Evolutionary conservation across 2,329 filamentous ascomycete species (phyloP).

Genomic region (Colletotrichum echinochloae): DNA sequence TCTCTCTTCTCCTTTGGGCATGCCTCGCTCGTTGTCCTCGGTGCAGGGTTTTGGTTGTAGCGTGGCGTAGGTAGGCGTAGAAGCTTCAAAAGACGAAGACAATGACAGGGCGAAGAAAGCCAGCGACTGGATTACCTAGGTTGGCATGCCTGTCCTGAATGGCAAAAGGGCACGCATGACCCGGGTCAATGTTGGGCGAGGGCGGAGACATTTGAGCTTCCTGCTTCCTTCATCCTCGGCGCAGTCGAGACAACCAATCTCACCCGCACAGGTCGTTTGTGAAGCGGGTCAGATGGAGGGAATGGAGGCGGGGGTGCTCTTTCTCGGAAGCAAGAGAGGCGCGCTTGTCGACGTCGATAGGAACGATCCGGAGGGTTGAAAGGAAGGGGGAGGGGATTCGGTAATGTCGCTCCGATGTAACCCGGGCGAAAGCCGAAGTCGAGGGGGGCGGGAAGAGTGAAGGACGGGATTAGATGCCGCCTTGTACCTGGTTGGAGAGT

Average conservation of each 20-base stretch:
- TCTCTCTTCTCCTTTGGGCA: neutral
- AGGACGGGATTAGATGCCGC: neutral
- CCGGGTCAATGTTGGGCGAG: neutral
- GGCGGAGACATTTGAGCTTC: neutral
- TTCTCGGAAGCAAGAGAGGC: neutral
- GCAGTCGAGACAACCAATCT: neutral
- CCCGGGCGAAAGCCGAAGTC: constrained; percentile 25
- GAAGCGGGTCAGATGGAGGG: constrained; percentile 10
- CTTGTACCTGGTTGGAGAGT: neutral
- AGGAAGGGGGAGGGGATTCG: constrained; percentile 4
- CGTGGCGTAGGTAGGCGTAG: no score
- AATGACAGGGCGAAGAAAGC: neutral
- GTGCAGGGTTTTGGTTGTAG: neutral
- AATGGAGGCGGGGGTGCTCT: no score
- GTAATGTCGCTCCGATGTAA: constrained; percentile 25
- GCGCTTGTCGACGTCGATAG: constrained; percentile 19
- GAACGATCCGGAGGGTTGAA: constrained; percentile 24
- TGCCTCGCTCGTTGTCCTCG: neutral
- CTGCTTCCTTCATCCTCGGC: neutral
- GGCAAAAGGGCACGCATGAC: neutral
- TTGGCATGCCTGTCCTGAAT: neutral
- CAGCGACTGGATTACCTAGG: neutral
- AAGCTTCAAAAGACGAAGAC: neutral
- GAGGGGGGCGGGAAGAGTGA: constrained; percentile 1
- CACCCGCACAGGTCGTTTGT: neutral